Conservation (phyloP, 345 rosid species). For the Ailanthus altissimus region DNA sequence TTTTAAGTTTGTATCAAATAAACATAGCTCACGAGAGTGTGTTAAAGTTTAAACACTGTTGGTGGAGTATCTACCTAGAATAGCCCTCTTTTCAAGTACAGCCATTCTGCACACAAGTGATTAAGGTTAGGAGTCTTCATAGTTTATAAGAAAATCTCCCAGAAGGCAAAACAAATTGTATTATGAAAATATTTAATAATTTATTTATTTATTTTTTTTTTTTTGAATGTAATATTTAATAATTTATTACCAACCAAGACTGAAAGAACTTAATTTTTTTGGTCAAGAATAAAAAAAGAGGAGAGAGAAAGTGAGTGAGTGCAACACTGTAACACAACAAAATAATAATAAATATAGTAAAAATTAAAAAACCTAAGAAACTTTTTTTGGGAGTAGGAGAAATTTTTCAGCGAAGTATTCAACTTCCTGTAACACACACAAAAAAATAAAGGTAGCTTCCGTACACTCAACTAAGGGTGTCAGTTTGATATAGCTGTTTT, state of each 20-base stretch:
- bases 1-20: no score
- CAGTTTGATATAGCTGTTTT: no score
- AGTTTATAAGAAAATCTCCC: not conserved
- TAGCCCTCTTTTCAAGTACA: not conserved
- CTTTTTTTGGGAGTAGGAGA: not conserved
- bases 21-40: not conserved
- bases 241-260: not conserved
- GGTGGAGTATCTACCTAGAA: not conserved
- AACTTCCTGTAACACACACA: conserved; percentile 3
- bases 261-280: not conserved
- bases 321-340: no score
- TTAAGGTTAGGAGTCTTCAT: not conserved
- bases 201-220: not conserved
- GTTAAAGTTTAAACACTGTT: not conserved
- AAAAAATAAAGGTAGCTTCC: not conserved
- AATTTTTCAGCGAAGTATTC: not conserved
- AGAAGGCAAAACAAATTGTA: not conserved
- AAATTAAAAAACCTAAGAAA: not conserved
- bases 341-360: no score
- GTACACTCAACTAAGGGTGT: not conserved
- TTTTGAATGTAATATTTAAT: not conserved
- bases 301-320: not conserved
- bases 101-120: not conserved
- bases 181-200: not conserved
- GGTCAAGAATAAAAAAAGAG: not conserved